Evolutionary conservation across 768 basidiomycete genomes (phyloP), one percentile per base, ranked within the genome.

Genomic region (Podaxis sp.): DNA sequence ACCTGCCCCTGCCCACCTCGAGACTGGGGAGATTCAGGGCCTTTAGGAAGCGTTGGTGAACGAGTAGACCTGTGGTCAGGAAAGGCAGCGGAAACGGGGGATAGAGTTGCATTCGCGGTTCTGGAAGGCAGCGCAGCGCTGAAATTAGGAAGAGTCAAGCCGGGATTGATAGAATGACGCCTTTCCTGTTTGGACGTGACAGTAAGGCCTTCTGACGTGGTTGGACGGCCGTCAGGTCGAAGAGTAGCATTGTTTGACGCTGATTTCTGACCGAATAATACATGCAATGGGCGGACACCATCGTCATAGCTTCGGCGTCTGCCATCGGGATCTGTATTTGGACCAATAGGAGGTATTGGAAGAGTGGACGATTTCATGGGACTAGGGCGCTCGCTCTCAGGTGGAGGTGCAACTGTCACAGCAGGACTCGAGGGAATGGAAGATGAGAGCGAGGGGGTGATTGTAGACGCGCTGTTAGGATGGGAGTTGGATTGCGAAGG

Each of bases 131-230:
- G 57, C 46, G 68, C 61, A 9, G 69, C 53, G 51, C 69, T 75
- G 63, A 77, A 73, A 63, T 76, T 70, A 36, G 75, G 70, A 60
- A 82, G 68, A 4, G 71, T 65, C 24, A 81, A 69, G 49, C 75
- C 80, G 6, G 82, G 82, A 65, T 83, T 82, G 55, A 83, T 83
- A 39, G 83, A 82, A 52, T 80, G 78, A 44, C 81, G 78, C 67
- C 79, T 82, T 40, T 81, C 78, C 40, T 74, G 74, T 22, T 75
- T 72, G 5, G 80, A 76, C 4, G 79, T 77, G 12, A 75, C 77
- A 52, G 72, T 69, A 39, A 79, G 73, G 22, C 73, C 71, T 24
- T 74, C 74, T 30, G 72, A 62, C 11, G 61, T 55, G 64, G 68
- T 12, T 60, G 59, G 26, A 68, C 63, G 39, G 53, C 60, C 52